Base-by-base conservation (phyloP, 257 asterid species). In the Vinca minor region DNA sequence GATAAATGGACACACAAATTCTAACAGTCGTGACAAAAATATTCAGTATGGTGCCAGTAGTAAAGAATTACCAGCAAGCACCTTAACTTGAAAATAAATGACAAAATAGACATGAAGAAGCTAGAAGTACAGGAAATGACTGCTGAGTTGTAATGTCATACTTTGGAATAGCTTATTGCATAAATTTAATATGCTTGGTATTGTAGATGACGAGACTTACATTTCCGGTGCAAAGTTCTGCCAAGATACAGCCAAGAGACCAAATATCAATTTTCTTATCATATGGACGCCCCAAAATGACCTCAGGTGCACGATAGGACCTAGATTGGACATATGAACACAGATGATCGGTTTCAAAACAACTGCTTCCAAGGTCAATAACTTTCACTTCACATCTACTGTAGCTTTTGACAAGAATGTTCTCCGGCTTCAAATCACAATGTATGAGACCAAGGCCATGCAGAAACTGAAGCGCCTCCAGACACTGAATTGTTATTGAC, bases 371-470 rank as follows among this genome's bases (percentile, higher is more conserved):
- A 21, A 92, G 83, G 76, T 92, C 98, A 68, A 92, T 92, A 73
- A 92, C 98, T 86, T 92, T 92, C 77, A 92, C 88, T 78, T 92
- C 98, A 71, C 98, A 92, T 78, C 98, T 82, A 82, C 98, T 92
- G 87, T 92, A 92, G 78, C 98, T 92, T 82, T 92, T 92, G 76
- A 92, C 98, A 80, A 92, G 83, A 75, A 92, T 92, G 73, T 92
- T 91, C 81, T 91, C 98, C 39, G 98, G 98, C 81, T 92, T 92
- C 84, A 92, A 81, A 72, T 92, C 98, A 73, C 98, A 92, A 65
- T 92, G 98, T 82, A 92, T 92, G 73, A 92, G 98, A 70, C 98
- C 98, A 73, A 89, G 97, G 59, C 88, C 63, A 60, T 92, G 98
- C 72, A 92, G 76, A 80, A 87, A 92, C 67, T 87, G 87, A 87